phyloP scores from a whole-genome alignment of 805 yeast species.

The Candida silvatica region DNA sequence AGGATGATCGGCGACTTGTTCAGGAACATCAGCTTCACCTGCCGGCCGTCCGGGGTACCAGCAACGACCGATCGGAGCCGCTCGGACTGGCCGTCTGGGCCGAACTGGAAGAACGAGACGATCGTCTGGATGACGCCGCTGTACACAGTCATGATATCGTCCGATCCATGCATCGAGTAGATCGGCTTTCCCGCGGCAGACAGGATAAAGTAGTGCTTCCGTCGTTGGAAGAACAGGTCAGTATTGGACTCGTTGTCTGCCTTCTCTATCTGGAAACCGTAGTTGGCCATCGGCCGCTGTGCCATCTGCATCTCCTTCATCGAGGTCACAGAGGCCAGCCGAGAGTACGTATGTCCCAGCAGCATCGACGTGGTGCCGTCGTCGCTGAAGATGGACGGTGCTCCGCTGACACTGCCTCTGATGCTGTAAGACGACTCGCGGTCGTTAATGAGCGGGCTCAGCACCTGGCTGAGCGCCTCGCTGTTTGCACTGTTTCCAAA shows the following conservation, averaged over 20 bases:
- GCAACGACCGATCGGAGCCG: slow-evolving; percentile 44
- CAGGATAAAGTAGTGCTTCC: slow-evolving; percentile 69
- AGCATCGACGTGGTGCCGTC: too few species aligned
- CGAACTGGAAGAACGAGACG: slow-evolving; percentile 55
- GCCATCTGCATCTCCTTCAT: too few species aligned
- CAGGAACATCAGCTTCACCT: slow-evolving; percentile 47
- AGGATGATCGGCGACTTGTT: slow-evolving; percentile 63
- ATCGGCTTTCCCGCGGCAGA: slow-evolving; percentile 88
- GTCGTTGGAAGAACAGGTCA: slow-evolving; percentile 25
- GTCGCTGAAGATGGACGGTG: slow-evolving; percentile 6
- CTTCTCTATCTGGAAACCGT: slow-evolving; percentile 13
- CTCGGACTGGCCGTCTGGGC: slow-evolving; percentile 23
- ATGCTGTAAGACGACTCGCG: slow-evolving; percentile 6
- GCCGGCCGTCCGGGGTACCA: slow-evolving; percentile 19
- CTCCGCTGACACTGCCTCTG: background rate
- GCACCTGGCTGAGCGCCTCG: slow-evolving; percentile 4
- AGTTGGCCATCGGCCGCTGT: slow-evolving; percentile 4
- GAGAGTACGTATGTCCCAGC: too few species aligned
- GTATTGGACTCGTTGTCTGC: slow-evolving; percentile 21
- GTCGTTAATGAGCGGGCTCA: slow-evolving; percentile 6
- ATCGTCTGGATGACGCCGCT: slow-evolving; percentile 79
- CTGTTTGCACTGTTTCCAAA: too few species aligned
- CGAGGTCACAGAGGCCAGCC: too few species aligned
- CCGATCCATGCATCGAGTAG: slow-evolving; percentile 68
- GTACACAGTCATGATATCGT: slow-evolving; percentile 56